Base-by-base conservation (phyloP, 805 yeast genomes). In the Lipomyces lipofer region DNA sequence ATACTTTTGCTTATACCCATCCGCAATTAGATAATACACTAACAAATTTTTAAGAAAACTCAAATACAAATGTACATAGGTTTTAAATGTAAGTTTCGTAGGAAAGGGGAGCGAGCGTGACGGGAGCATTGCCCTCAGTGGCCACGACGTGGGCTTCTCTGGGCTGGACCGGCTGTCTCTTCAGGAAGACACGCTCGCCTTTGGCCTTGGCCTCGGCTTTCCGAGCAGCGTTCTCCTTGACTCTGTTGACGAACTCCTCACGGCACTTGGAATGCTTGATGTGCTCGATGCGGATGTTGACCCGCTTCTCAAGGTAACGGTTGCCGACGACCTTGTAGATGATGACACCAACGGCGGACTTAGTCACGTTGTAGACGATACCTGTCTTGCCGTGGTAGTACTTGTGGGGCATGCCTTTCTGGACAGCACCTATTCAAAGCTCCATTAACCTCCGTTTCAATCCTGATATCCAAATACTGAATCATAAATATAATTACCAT, bases 311-410 rank as follows among this genome's bases (percentile, higher is more conserved):
- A 67, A 94, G 70, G 90, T 92, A 94, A 83, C 98, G 88, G 95
- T 87, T 80, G 78, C 98, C 97, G 72, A 94, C 98, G 77, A 91
- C 84, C 87, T 94, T 94, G 95, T 94, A 87, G 76, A 94, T 78
- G 73, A 94, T 88, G 71, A 94, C 94, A 86, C 99, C 99, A 67
- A 94, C 98, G 66, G 99, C 82, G 64, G 96, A 80, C 85, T 88
- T 94, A 86, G 99, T 92, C 69, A 94, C 95, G 85, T 94, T 94
- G 96, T 84, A 94, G 67, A 94, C 84, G 71, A 94, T 88, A 86
- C 99, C 99, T 68, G 99, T 94, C 86, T 91, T 94, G 81, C 99
- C 99, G 85, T 94, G 97, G 97, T 94, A 94, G 87, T 83, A 91
- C 84, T 94, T 94, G 90, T 89, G 96, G 78, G 99, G 99, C 97